Conservation (phyloP, 108 stramenopile species). For the Fragilariopsis cylindrus region DNA sequence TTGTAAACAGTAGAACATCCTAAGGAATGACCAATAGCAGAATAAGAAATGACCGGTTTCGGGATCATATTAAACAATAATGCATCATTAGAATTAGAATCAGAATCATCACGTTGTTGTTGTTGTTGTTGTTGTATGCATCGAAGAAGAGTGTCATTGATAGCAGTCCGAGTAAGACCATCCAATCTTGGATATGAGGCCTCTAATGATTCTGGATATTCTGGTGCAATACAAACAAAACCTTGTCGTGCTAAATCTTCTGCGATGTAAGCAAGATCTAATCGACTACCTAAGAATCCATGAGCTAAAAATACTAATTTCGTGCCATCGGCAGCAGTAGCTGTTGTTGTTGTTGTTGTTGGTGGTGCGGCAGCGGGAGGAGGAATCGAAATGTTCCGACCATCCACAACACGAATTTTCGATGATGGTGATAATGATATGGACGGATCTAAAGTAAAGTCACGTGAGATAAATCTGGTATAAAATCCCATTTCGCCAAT, state of each 20-base stretch:
- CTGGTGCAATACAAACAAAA: slow-evolving; percentile 61
- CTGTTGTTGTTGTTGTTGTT: no score
- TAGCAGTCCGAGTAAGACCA: slow-evolving; percentile 56
- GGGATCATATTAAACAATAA: neutral
- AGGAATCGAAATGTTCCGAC: slow-evolving; percentile 33
- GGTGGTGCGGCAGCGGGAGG: neutral
- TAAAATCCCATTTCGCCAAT: slow-evolving; percentile 71
- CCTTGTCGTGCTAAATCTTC: slow-evolving; percentile 66
- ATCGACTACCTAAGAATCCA: slow-evolving; percentile 65
- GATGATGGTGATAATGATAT: neutral
- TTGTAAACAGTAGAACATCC: slow-evolving; percentile 65
- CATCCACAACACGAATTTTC: slow-evolving; percentile 20
- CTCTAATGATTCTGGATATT: slow-evolving; percentile 79
- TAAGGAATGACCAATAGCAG: slow-evolving; percentile 73
- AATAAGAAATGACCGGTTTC: slow-evolving; percentile 35
- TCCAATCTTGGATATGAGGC: slow-evolving; percentile 54
- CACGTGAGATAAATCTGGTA: slow-evolving; percentile 52
- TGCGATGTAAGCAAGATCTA: slow-evolving; percentile 70
- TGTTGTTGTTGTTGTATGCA: slow-evolving; percentile 31
- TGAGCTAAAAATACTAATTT: slow-evolving; percentile 67
- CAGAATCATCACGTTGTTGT: no score
- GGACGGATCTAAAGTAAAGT: slow-evolving; percentile 49
- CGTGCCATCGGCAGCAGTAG: slow-evolving; percentile 18
- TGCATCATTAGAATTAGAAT: no score
- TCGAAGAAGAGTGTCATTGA: slow-evolving; percentile 45